Percentiles rank a stretch among this genome's conserved stretches.
Evolutionary conservation across 306 rosid genomes (phyloP).

Genomic region (peach (Prunus persica)): Prunus_persica_NCBIv2 NC_034014.1:11611001-11611500

Average conservation of each 20-base stretch:
- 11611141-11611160: constrained; percentile 80
- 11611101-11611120: constrained; percentile 93
- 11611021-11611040: no score
- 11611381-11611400: background rate
- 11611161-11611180: constrained; percentile 80
- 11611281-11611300: background rate
- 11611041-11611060: background rate
- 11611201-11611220: constrained; percentile 6
- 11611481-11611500: background rate
- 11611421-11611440: background rate
- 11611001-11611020: no score
- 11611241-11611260: background rate
- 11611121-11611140: constrained; percentile 95
- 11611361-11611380: background rate
- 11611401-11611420: background rate
- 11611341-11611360: background rate
- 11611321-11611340: background rate
- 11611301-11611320: background rate
- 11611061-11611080: constrained; percentile 43
- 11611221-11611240: background rate
- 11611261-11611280: background rate
- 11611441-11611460: no score
- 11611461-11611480: background rate
- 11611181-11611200: constrained; percentile 86
- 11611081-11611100: constrained; percentile 50